A percentile compares a stretch with the other conserved stretches of the same genome.
These are phyloP conservation scores for Capsicum baccatum DNA, from an alignment of 257 asterid species.

Conservation along the genomic window DNA sequence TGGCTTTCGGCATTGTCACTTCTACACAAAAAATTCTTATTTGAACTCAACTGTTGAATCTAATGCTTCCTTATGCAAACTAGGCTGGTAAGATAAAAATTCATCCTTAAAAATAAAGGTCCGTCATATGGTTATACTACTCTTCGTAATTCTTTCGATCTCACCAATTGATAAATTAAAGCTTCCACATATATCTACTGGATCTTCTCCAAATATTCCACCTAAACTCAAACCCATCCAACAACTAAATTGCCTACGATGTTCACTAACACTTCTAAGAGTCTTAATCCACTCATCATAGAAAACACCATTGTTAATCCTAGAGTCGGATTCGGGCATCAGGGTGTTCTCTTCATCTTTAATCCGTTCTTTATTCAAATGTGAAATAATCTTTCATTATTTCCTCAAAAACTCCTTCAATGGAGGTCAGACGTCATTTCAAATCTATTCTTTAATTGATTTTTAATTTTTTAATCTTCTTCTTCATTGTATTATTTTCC, in stretches of 20 bases:
- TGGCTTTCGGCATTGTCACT: slow-evolving; percentile 36
- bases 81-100: slow-evolving; percentile 51
- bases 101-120: slow-evolving; percentile 50
- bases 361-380: no score
- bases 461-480: no score
- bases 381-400: no score
- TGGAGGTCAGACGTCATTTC: no score
- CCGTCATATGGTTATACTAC: slow-evolving; percentile 56
- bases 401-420: no score
- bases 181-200: slow-evolving; percentile 29
- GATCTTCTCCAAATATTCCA: slow-evolving; percentile 29
- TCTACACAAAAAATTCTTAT: slow-evolving; percentile 39
- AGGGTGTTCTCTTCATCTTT: neutral
- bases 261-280: slow-evolving; percentile 71
- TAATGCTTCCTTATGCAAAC: slow-evolving; percentile 49
- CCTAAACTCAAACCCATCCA: slow-evolving; percentile 56
- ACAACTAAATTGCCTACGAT: slow-evolving; percentile 58
- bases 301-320: slow-evolving; percentile 39
- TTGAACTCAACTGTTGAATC: slow-evolving; percentile 39
- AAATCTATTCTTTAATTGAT: no score
- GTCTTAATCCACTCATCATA: slow-evolving; percentile 61
- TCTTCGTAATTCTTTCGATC: slow-evolving; percentile 51
- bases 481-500: no score
- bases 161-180: slow-evolving; percentile 33
- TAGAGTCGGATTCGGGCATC: slow-evolving; percentile 24